These are phyloP conservation scores for Phytophthora tubulina DNA, from an alignment of 352 stramenopile genomes.

Conservation along the genomic window DNA sequence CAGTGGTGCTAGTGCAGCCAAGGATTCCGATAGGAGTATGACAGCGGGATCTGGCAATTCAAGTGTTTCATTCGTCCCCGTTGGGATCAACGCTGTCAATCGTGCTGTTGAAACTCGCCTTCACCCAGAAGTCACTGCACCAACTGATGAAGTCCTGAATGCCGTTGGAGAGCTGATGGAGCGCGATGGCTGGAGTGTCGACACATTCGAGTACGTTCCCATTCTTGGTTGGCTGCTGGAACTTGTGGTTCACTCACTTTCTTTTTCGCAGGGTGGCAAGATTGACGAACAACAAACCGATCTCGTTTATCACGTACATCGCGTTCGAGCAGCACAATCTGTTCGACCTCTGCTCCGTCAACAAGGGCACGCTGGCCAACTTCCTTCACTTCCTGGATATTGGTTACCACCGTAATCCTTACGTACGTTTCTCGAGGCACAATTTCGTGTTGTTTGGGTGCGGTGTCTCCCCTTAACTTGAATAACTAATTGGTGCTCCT, in stretches of 20 bases:
- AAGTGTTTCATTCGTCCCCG: constrained; percentile 21
- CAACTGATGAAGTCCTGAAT: constrained; percentile 72
- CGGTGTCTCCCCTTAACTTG: background rate
- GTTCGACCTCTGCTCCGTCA: constrained; percentile 75
- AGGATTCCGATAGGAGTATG: constrained; percentile 37
- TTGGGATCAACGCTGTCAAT: constrained; percentile 18
- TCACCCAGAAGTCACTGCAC: constrained; percentile 68
- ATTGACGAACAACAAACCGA: constrained; percentile 73
- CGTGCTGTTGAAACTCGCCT: constrained; percentile 59
- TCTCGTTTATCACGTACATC: constrained; percentile 87
- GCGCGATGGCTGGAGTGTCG: constrained; percentile 77
- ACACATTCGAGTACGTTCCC: constrained; percentile 69
- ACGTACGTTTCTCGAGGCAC: constrained; percentile 51
- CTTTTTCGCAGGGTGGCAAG: constrained; percentile 55
- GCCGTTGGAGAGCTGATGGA: constrained; percentile 78
- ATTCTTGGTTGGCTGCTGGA: background rate
- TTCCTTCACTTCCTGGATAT: constrained; percentile 86
- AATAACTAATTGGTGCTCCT: constrained; percentile 5
- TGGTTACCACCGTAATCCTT: constrained; percentile 84
- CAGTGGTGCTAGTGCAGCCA: constrained; percentile 3
- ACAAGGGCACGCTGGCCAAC: constrained; percentile 81
- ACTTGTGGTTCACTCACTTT: constrained; percentile 13
- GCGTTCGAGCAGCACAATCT: constrained; percentile 88
- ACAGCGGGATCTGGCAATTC: constrained; percentile 25
- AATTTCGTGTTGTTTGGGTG: constrained; percentile 5